A percentile compares a stretch with the other conserved stretches of the same genome.
These are phyloP conservation scores for Zygnema circumcarinatum DNA, from an alignment of 139 green algal genomes.

Conservation along the genomic window DNA sequence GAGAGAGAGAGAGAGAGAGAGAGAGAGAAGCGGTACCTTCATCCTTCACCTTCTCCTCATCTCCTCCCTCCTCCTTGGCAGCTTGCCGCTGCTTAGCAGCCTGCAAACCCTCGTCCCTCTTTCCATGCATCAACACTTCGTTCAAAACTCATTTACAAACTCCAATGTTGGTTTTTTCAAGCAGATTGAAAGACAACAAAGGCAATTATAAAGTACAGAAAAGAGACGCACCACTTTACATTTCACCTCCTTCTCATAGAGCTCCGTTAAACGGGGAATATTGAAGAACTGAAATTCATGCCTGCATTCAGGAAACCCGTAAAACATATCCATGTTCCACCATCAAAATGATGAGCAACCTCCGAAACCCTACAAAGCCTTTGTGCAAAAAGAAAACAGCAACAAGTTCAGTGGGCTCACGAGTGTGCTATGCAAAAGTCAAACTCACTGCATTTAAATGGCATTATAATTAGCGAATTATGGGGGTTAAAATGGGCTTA, in stretches of 20 bases:
- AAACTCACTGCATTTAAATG: too few species aligned
- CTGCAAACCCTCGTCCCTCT: too few species aligned
- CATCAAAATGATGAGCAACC: not conserved
- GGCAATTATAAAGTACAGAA: not conserved
- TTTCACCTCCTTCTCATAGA: slow-evolving; percentile 90
- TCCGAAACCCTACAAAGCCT: not conserved
- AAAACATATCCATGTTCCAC: slow-evolving; percentile 59
- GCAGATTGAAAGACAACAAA: not conserved
- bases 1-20: slow-evolving; percentile 14
- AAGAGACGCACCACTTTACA: slow-evolving; percentile 7
- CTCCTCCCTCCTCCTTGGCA: too few species aligned
- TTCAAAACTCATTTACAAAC: too few species aligned
- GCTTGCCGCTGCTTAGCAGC: not conserved
- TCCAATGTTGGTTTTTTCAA: not conserved
- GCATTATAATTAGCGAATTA: too few species aligned
- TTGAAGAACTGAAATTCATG: slow-evolving; percentile 99
- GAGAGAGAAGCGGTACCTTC: not conserved
- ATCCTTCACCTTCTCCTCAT: too few species aligned
- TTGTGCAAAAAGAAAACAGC: too few species aligned
- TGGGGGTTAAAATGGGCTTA: slow-evolving; percentile 19
- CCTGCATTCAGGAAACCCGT: slow-evolving; percentile 12
- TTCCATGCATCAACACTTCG: not conserved
- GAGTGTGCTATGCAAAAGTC: too few species aligned
- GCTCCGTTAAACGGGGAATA: slow-evolving; percentile 69
- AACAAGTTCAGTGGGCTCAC: too few species aligned